phyloP scores from a whole-genome alignment of 106 monocot species.

The Dendrobium chrysotoxum region DNA sequence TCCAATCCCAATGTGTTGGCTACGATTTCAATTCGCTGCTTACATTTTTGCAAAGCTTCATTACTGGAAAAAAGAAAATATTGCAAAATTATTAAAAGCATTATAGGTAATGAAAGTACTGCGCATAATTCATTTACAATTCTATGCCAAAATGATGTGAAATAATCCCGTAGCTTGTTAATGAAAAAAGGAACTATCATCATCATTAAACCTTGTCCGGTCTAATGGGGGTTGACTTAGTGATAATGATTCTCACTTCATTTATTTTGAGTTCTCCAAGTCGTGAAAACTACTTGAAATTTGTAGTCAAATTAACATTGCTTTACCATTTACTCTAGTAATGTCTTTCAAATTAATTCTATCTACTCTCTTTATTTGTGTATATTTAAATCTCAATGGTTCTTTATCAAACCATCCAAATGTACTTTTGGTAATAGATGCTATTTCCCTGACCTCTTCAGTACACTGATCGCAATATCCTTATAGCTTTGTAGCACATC shows the following conservation, averaged over 20 bases:
- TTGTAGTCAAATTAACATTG: too few relatives aligned
- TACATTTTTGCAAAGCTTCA: conserved; percentile 55
- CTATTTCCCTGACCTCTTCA: neutral
- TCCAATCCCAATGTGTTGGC: conserved; percentile 77
- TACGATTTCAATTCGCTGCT: conserved; percentile 63
- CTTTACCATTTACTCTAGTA: neutral
- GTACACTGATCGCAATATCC: neutral
- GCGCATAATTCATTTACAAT: neutral
- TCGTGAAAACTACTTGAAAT: too few relatives aligned
- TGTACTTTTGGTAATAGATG: too few relatives aligned
- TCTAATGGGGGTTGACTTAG: neutral
- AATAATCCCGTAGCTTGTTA: neutral
- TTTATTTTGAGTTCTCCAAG: neutral
- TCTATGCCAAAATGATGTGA: neutral
- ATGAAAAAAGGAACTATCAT: neutral
- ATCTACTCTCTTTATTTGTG: too few relatives aligned
- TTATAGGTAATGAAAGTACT: neutral
- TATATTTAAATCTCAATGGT: too few relatives aligned
- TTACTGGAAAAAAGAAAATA: conserved; percentile 29
- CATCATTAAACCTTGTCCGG: neutral
- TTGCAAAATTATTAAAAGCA: neutral
- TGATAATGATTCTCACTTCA: neutral
- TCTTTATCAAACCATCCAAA: too few relatives aligned
- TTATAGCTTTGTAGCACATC: neutral
- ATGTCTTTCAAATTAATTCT: neutral